Conservation (phyloP, 1,139 yeast species). For the Nematodospora anomalae region DNA sequence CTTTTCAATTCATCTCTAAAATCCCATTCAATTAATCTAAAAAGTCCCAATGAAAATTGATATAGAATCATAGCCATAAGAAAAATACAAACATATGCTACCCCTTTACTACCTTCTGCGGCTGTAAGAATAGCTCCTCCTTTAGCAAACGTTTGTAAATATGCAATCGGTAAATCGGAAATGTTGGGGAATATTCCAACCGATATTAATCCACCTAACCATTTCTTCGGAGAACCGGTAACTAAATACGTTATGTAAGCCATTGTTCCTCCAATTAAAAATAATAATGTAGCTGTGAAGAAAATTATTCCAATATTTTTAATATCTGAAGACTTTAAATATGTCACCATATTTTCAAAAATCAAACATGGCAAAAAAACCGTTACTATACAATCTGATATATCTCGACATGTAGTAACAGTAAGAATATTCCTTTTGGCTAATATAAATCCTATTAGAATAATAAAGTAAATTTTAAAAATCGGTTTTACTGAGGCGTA, state of each 20-base stretch:
- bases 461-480: slow-evolving; percentile 76
- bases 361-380: slow-evolving; percentile 77
- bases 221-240: slow-evolving; percentile 60
- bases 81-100: slow-evolving; percentile 82
- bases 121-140: slow-evolving; percentile 56
- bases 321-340: slow-evolving; percentile 69
- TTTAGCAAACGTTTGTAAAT: slow-evolving; percentile 74
- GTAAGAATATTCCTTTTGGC: slow-evolving; percentile 68
- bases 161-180: slow-evolving; percentile 87
- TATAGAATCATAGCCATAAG: slow-evolving; percentile 67
- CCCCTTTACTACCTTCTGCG: slow-evolving; percentile 71
- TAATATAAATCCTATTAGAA: slow-evolving; percentile 65
- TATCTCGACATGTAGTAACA: slow-evolving; percentile 71
- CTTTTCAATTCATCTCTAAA: slow-evolving; percentile 38
- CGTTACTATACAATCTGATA: slow-evolving; percentile 69
- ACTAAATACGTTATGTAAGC: slow-evolving; percentile 33
- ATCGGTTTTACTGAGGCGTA: slow-evolving; percentile 85
- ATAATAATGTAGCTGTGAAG: slow-evolving; percentile 51
- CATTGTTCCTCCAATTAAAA: slow-evolving; percentile 37
- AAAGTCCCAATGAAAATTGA: slow-evolving; percentile 78
- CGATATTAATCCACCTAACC: slow-evolving; percentile 78
- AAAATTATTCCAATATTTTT: slow-evolving; percentile 73
- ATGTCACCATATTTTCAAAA: slow-evolving; percentile 71
- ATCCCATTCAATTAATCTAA: slow-evolving; percentile 69
- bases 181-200: slow-evolving; percentile 67